Evolutionary conservation across 306 rosid genomes (phyloP), one percentile per base, ranked within the genome.

Genomic region (Citrullus colocynthis): DNA sequence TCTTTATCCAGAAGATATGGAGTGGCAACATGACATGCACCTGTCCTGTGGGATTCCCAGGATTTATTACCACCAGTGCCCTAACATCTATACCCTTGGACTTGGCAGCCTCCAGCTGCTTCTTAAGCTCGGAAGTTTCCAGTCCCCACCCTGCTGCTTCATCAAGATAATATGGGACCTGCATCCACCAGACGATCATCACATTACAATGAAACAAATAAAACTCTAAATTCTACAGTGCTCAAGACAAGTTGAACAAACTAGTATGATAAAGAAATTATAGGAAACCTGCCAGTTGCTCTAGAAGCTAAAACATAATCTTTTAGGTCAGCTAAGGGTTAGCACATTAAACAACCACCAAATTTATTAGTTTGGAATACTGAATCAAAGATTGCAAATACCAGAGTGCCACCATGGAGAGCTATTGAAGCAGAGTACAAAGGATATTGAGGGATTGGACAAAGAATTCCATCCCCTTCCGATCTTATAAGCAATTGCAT

Each of bases 1-100:
- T 24, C 61, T 21, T 49, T 51, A 28, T 7, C 60, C 21, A 30
- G 74, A 73, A 49, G 15, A 73, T 7, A 73, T 16, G 60, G 28
- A 32, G 75, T 37, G 67, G 66, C 71, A 77, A 36, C 39, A 67
- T 59, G 44, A 44, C 83, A 81, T 80, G 77, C 28, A 93, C 97
- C 97, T 93, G 98, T 76, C 98, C 99, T 0, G 99, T 95, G 65
- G 99, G 99, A 79, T 95, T 95, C 72, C 99, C 99, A 0, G 99
- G 99, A 76, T 95, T 95, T 78, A 95, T 95, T 74, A 95, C 99
- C 69, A 84, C 99, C 87, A 95, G 83, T 79, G 97, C 99, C 86
- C 97, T 89, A 56, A 91, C 96, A 56, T 39, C 83, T 80, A 95
- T 83, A 66, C 97, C 97, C 82, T 88, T 89, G 71, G 97, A 86